Evolutionary conservation across 192 early-diverging fungal genomes (phyloP), one percentile per base, ranked within the genome.

Genomic region (Pilobolus umbonatus): DNA sequence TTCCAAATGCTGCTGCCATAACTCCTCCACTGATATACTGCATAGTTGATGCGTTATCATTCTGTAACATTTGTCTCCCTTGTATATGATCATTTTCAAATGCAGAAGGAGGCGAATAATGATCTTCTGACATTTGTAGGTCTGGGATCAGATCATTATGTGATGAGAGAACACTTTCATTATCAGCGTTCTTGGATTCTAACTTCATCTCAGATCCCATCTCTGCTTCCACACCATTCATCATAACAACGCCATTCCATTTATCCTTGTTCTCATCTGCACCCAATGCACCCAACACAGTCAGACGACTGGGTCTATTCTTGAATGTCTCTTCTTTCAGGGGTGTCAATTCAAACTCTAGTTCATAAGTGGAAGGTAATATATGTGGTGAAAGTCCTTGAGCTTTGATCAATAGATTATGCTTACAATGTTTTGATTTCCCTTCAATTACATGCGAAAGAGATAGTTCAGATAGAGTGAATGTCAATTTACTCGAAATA

Each of bases 181-280:
- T 11, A 24, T 48, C 53, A 25, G 38, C 5, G 24, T 22, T 32
- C 12, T 57, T 38, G 25, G 24, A 54, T 2, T 53, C 25, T 26
- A 68, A 28, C 14, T 39, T 34, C 4, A 42, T 50, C 12, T 61
- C 66, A 21, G 52, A 29, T 5, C 49, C 60, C 8, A 68, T 11
- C 10, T n/a, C 22, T 17, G 55, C 29, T 17, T 53, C 66, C 44
- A 43, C 31, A 5, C 66, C 66, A 49, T 69, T 69, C 22, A 69
- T 55, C n/a, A 57, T 22, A 10, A 43, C 58, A 25, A 52, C 45
- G 3, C 68, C 57, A 28, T 60, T 52, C 50, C 55, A 60, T 24
- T 65, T 50, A 49, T 70, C 57, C 5, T 61, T 36, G 24, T 66
- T 44, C 15, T 51, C 48, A 6, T 59, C 65, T 25, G 64, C 62